Evolutionary conservation across 306 rosid genomes (phyloP), one percentile per base, ranked within the genome.

Genomic region (Myrica gale): DNA sequence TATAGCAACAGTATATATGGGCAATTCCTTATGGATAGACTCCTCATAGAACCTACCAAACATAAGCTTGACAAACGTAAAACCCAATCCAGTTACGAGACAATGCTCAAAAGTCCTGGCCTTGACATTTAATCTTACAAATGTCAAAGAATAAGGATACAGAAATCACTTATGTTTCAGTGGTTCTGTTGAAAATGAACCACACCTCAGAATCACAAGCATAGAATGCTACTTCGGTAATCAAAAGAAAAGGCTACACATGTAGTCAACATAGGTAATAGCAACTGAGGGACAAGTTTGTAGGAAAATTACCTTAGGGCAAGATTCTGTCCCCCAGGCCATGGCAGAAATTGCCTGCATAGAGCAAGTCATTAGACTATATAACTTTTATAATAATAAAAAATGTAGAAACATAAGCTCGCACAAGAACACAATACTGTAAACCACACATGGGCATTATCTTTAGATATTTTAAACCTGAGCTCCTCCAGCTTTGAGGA

Each of bases 311-410:
- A 93, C 98, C 97, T 95, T 95, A 12, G 99, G 99, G 80, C 97
- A 95, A 80, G 93, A 85, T 90, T 88, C 91, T 13, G 99, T 95
- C 55, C 99, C 99, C 99, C 99, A 95, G 26, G 97, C 99, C 99
- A 95, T 92, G 48, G 97, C 97, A 37, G 99, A 85, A 65, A 95
- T 84, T 8, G 99, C 97, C 99, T 95, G 84, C 72, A 85, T 44
- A 56, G 68, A 74, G 79, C 39, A 77, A 63, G 70, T 51, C 6
- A 23, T 20, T 44, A 77, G 68, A 55, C 70, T 11, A 11, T 48
- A 9, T 4, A 48, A 48, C 53, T 23, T 55, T 6, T 1, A 32
- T 66, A 66, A 66, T 51, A 73, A 65, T n/a, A 48, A 57, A 11
- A 58, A 70, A 65, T 42, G 60, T 58, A 19, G 72, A 45, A 54